phyloP scores from a whole-genome alignment of 768 basidiomycete genomes.

The Scleroderma citrinum region DNA sequence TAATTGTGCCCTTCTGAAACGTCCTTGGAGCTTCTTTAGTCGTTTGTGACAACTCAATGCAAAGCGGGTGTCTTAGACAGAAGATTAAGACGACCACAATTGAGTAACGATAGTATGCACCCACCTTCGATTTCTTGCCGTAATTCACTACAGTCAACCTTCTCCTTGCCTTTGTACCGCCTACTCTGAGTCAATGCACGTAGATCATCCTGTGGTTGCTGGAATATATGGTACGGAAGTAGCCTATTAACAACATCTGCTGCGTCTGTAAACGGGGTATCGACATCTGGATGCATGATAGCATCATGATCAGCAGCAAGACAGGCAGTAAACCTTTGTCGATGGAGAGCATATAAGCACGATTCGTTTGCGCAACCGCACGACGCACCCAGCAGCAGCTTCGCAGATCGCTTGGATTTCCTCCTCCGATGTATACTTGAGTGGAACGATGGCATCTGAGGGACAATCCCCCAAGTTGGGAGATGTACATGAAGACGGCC shows the following conservation, averaged over 20 bases:
- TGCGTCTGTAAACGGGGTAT: conserved; percentile 59
- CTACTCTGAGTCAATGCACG: conserved; percentile 18
- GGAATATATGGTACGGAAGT: conserved; percentile 76
- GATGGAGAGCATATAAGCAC: conserved; percentile 11
- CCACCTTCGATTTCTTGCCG: conserved; percentile 50
- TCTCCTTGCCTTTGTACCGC: conserved; percentile 57
- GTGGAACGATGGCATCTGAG: conserved; percentile 12
- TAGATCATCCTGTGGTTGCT: conserved; percentile 67
- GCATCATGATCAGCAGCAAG: conserved; percentile 59
- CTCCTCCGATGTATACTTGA: conserved; percentile 41
- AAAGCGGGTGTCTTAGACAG: conserved; percentile 55
- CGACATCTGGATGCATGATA: conserved; percentile 58
- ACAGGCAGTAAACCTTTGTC: conserved; percentile 46
- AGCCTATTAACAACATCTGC: conserved; percentile 64
- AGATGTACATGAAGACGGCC: conserved; percentile 20
- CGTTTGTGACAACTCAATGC: conserved; percentile 63
- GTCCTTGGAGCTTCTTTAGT: conserved; percentile 46
- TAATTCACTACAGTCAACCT: conserved; percentile 41
- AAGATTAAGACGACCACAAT: conserved; percentile 3
- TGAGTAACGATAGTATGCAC: background rate
- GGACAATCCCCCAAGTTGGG: conserved; percentile 20
- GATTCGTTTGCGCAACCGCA: background rate
- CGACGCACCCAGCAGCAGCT: conserved; percentile 48
- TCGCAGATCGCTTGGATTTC: conserved; percentile 44
- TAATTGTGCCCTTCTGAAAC: conserved; percentile 50